Conservation (phyloP, 2,329 filamentous ascomycete species). For the Plenodomus biglobosus region DNA sequence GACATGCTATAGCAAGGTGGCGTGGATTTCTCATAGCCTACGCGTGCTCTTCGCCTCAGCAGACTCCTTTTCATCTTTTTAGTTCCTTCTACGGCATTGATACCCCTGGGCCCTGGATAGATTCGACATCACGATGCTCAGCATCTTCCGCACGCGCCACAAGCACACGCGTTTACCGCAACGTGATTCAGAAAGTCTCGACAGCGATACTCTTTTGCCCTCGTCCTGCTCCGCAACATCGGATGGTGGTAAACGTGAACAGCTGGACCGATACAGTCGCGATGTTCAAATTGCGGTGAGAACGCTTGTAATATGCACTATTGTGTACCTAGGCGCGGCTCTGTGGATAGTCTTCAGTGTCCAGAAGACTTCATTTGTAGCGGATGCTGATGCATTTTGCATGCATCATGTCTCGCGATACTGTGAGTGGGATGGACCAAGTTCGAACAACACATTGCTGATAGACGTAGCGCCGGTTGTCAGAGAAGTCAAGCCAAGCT, state of each 20-base stretch:
- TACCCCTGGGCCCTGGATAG: neutral
- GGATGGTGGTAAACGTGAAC: neutral
- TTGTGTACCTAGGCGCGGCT: conserved; percentile 20
- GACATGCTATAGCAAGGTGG: too few species aligned
- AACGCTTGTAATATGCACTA: conserved; percentile 19
- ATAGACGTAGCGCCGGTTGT: conserved; percentile 32
- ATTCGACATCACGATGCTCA: conserved; percentile 8
- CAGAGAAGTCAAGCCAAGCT: conserved; percentile 48
- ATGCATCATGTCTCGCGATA: conserved; percentile 34
- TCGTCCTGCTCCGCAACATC: conserved; percentile 2
- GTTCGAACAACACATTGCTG: neutral
- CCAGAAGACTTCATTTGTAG: conserved; percentile 11
- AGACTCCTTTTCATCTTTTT: neutral
- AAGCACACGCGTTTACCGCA: conserved; percentile 12
- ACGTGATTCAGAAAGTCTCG: conserved; percentile 11
- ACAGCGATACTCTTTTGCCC: conserved; percentile 18
- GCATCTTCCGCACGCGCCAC: conserved; percentile 7
- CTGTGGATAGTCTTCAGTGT: conserved; percentile 19
- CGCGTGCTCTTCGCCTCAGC: neutral
- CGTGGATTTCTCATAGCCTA: too few species aligned
- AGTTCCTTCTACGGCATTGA: neutral
- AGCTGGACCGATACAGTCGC: conserved; percentile 6
- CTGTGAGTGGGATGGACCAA: conserved; percentile 20
- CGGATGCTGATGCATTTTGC: conserved; percentile 28
- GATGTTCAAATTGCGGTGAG: conserved; percentile 12